phyloP scores from a whole-genome alignment of 306 rosid genomes.

The Geum urbanum region DNA sequence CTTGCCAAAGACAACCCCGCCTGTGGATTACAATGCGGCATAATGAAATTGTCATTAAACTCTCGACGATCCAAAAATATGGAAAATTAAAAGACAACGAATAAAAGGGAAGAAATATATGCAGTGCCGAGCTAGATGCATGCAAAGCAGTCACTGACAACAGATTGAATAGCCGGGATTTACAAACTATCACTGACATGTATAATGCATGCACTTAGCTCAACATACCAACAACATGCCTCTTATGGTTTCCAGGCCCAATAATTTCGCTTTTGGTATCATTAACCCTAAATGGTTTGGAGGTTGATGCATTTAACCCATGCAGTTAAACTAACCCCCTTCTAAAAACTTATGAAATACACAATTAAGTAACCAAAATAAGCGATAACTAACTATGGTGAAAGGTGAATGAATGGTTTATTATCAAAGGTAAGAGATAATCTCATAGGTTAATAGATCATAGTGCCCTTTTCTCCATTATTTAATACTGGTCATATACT shows the following conservation, averaged over 20 bases:
- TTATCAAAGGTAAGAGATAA: not conserved
- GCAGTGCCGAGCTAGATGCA: not conserved
- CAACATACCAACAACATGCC: not conserved
- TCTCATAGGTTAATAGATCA: not conserved
- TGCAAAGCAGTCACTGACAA: not conserved
- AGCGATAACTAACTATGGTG: not conserved
- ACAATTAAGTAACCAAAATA: not conserved
- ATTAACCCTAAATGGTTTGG: not conserved
- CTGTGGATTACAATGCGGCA: constrained; percentile 39
- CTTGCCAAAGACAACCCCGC: constrained; percentile 51
- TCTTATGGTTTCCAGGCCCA: not conserved
- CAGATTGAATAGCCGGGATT: not conserved
- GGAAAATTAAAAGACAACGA: not conserved
- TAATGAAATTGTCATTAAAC: not conserved
- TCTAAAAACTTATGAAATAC: not conserved
- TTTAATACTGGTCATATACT: not conserved
- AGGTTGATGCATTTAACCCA: not conserved
- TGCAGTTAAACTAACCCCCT: not conserved
- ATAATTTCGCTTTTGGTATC: not conserved
- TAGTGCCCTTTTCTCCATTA: not conserved
- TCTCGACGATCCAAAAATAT: not conserved
- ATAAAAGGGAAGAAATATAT: constrained; percentile 16
- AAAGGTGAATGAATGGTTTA: not conserved
- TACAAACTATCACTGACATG: not conserved
- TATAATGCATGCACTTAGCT: not conserved